Conservation (phyloP, 768 basidiomycete species). For the Boletus tylopilopsis region DNA sequence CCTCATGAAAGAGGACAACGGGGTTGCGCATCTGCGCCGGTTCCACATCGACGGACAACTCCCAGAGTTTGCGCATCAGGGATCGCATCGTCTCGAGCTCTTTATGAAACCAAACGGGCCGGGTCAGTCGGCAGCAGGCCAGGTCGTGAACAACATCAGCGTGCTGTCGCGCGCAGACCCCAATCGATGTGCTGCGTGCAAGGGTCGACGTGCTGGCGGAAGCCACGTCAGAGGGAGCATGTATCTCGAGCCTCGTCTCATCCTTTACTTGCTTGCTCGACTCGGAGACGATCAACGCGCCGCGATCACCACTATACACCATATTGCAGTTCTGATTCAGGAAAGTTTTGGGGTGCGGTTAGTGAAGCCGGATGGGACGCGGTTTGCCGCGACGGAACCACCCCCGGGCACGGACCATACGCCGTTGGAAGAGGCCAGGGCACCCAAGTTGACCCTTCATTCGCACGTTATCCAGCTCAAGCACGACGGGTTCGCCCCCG, state of each 20-base stretch:
- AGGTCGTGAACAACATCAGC: constrained; percentile 10
- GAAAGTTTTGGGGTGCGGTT: constrained; percentile 8
- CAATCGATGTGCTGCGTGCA: constrained; percentile 8
- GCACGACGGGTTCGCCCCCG: background rate
- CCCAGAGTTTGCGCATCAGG: constrained; percentile 14
- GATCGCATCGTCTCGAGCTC: constrained; percentile 17
- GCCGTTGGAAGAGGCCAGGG: background rate
- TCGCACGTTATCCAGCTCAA: constrained; percentile 5
- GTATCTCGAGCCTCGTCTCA: constrained; percentile 8
- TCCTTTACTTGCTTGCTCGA: constrained; percentile 9
- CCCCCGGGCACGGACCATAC: rapidly evolving
- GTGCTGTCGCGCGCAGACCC: constrained; percentile 7
- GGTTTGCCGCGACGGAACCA: constrained; percentile 1
- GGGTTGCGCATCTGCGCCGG: background rate
- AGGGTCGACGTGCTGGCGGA: constrained; percentile 2
- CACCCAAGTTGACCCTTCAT: constrained; percentile 9
- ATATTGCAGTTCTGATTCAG: background rate
- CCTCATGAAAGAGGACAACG: constrained; percentile 2
- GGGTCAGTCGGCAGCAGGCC: background rate
- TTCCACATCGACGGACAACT: constrained; percentile 1
- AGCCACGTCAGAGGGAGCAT: constrained; percentile 12
- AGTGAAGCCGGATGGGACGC: constrained; percentile 11
- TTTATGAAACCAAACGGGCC: constrained; percentile 8
- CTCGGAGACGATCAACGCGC: background rate
- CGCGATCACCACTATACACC: background rate